Conservation (phyloP, 208 protist genomes). For the Leishmania martiniquensis region DNA sequence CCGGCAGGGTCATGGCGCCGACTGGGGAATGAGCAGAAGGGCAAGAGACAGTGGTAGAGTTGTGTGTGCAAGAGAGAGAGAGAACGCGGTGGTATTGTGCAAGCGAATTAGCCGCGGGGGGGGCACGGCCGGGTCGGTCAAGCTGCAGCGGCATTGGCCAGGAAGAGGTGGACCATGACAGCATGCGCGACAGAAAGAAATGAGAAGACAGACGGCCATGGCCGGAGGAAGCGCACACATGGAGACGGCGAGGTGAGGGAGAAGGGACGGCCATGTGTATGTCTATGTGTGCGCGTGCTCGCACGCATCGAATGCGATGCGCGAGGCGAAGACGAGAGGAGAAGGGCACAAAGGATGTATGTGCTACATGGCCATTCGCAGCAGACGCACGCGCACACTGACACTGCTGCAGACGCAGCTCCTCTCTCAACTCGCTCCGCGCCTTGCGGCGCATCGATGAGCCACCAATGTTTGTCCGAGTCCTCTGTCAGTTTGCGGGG, state of each 20-base stretch:
- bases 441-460: not conserved
- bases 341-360: not conserved
- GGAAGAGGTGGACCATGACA: not conserved
- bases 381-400: not conserved
- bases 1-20: slow-evolving; percentile 45
- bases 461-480: not conserved
- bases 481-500: not conserved
- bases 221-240: not conserved
- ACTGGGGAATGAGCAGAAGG: not conserved
- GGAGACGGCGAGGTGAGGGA: too few relatives aligned
- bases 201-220: not conserved
- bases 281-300: not conserved
- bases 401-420: not conserved
- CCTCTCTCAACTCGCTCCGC: not conserved
- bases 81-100: not conserved
- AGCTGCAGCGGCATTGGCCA: not conserved
- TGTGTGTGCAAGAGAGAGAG: not conserved
- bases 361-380: not conserved
- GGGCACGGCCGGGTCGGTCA: not conserved
- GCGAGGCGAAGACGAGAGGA: not conserved
- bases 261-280: not conserved
- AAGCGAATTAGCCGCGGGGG: not conserved
- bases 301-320: not conserved
- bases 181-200: not conserved
- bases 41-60: not conserved